Evolutionary conservation across 768 basidiomycete genomes (phyloP).

Genomic region (Kwoniella pini): DNA sequence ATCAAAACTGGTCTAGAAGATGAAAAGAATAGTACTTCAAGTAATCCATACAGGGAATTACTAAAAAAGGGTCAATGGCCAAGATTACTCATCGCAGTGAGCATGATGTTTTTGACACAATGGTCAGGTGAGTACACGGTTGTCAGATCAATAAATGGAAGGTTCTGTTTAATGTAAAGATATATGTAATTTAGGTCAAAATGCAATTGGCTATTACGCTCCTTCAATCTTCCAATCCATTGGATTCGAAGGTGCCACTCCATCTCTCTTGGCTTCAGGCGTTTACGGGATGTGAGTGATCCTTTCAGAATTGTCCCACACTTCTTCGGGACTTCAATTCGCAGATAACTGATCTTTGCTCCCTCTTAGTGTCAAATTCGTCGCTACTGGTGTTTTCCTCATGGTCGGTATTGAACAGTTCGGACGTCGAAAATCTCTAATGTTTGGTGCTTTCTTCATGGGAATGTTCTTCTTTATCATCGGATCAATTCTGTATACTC

Average conservation of each 20-base stretch:
- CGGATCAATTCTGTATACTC: slow-evolving; percentile 77
- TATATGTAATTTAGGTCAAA: slow-evolving; percentile 58
- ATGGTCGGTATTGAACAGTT: slow-evolving; percentile 54
- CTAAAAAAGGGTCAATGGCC: slow-evolving; percentile 76
- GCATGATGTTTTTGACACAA: slow-evolving; percentile 70
- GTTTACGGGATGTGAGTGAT: slow-evolving; percentile 50
- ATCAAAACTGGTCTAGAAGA: slow-evolving; percentile 77
- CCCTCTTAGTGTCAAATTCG: slow-evolving; percentile 53
- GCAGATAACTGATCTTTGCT: too few species aligned
- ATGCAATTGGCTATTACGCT: slow-evolving; percentile 60
- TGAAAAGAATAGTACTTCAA: slow-evolving; percentile 66
- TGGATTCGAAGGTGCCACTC: slow-evolving; percentile 50
- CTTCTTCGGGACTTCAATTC: neutral
- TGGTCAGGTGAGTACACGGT: slow-evolving; percentile 67
- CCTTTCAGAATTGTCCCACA: slow-evolving; percentile 31
- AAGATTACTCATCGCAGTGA: slow-evolving; percentile 73
- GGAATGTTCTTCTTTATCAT: slow-evolving; percentile 77
- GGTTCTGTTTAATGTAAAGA: neutral
- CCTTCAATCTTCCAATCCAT: slow-evolving; percentile 49
- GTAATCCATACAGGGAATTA: slow-evolving; percentile 72
- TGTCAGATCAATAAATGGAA: neutral
- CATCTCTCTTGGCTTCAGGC: slow-evolving; percentile 54
- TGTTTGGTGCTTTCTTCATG: slow-evolving; percentile 74
- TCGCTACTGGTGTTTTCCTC: slow-evolving; percentile 55
- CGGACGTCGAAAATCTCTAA: slow-evolving; percentile 60